Evolutionary conservation across 1,139 yeast genomes (phyloP).

Genomic region (Pichia sp.): DNA sequence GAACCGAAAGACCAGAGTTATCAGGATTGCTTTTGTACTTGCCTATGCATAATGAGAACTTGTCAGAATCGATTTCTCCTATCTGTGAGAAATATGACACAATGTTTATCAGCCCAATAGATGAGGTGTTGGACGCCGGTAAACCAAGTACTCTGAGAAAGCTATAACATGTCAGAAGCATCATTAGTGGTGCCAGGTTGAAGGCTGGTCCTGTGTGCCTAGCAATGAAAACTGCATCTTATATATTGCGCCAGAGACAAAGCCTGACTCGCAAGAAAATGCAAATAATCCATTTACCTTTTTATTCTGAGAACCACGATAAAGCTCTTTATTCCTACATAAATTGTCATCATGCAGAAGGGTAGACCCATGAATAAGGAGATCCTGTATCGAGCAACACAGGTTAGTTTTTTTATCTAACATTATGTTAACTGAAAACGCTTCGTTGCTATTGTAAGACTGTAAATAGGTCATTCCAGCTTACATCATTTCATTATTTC

Average conservation of each 20-base stretch:
- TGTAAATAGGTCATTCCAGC: conserved; percentile 28
- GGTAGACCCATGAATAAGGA: conserved; percentile 61
- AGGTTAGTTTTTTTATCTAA: conserved; percentile 41
- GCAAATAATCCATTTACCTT: conserved; percentile 35
- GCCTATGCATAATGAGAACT: no score
- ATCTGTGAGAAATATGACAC: no score
- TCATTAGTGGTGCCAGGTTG: no score
- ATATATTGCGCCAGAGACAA: conserved; percentile 48
- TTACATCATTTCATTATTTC: background rate
- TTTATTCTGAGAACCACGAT: conserved; percentile 27
- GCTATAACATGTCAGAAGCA: no score
- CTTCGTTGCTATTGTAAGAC: conserved; percentile 30
- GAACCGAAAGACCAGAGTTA: no score
- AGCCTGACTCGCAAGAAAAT: conserved; percentile 52
- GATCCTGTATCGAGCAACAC: conserved; percentile 61
- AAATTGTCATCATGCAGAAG: conserved; percentile 42
- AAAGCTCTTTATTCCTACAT: conserved; percentile 29
- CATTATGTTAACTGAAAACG: conserved; percentile 36
- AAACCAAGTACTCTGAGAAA: no score
- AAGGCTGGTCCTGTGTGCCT: no score
- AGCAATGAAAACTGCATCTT: conserved; percentile 5
- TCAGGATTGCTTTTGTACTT: no score
- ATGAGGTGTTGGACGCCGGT: no score
- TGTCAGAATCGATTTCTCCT: no score
- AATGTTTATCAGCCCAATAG: no score